These are phyloP conservation scores for Dichotomocladium elegans DNA, from an alignment of 371 early-diverging fungal genomes.

Conservation along the genomic window DNA sequence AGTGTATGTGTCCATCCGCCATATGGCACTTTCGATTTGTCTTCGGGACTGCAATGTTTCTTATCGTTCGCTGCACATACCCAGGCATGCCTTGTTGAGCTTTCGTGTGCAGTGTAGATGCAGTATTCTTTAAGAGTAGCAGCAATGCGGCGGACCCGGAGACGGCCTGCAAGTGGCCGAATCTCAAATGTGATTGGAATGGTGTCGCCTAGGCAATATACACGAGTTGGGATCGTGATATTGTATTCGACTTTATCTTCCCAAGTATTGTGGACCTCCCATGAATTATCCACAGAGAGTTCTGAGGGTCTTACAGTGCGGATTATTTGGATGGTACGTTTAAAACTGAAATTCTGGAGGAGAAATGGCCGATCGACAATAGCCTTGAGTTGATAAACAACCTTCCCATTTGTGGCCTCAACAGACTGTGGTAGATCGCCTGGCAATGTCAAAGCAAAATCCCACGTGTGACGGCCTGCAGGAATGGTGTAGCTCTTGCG, in stretches of 20 bases:
- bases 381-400: constrained; percentile 35
- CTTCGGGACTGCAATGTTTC: neutral
- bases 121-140: constrained; percentile 40
- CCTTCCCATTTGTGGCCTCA: constrained; percentile 37
- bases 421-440: constrained; percentile 43
- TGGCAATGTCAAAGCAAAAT: constrained; percentile 34
- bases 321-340: constrained; percentile 20
- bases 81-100: constrained; percentile 11
- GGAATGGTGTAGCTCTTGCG: constrained; percentile 19
- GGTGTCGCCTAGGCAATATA: constrained; percentile 28
- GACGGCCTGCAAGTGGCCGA: constrained; percentile 25
- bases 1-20: constrained; percentile 13
- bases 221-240: constrained; percentile 34
- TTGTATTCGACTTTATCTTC: constrained; percentile 41
- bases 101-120: constrained; percentile 27
- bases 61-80: neutral
- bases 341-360: constrained; percentile 30
- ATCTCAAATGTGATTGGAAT: constrained; percentile 39
- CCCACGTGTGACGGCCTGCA: constrained; percentile 32
- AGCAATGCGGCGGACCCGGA: constrained; percentile 26
- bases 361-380: constrained; percentile 37
- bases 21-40: too few relatives aligned
- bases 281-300: constrained; percentile 24
- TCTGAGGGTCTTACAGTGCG: constrained; percentile 36
- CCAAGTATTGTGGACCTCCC: constrained; percentile 43